Evolutionary conservation across 192 early-diverging fungal species (phyloP).

Genomic region (Umbelopsis sp.): DNA sequence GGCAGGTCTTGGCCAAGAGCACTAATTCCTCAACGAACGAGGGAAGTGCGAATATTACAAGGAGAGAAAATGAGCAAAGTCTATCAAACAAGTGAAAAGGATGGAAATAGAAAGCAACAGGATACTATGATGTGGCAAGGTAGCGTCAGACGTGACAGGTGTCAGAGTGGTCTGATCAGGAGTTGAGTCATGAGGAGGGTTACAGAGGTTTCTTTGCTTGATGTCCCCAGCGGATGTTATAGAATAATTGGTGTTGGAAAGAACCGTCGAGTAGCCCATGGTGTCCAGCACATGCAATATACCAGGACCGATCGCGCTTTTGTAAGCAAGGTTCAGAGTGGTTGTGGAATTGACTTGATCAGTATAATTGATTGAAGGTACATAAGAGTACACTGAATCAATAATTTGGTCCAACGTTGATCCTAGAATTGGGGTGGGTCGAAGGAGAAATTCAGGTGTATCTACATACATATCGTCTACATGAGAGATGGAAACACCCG

Average conservation of each 20-base stretch:
- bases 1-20: no score
- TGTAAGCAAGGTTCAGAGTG: not conserved
- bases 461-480: not conserved
- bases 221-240: not conserved
- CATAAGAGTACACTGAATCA: not conserved
- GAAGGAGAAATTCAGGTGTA: conserved; percentile 23
- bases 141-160: not conserved
- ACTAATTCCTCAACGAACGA: no score
- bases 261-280: conserved; percentile 38
- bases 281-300: conserved; percentile 31
- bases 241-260: conserved; percentile 25
- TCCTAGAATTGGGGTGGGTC: not conserved
- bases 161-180: not conserved
- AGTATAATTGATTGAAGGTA: conserved; percentile 12
- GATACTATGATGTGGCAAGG: not conserved
- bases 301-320: conserved; percentile 33
- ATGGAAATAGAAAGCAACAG: not conserved
- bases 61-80: not conserved
- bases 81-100: not conserved
- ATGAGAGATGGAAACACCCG: conserved; percentile 22
- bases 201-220: conserved; percentile 1
- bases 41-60: not conserved
- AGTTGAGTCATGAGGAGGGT: not conserved
- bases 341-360: conserved; percentile 16
- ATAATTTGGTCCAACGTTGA: conserved; percentile 2